Conservation (phyloP, 495 filamentous ascomycete species). For the Stereocaulon alpinum region DNA sequence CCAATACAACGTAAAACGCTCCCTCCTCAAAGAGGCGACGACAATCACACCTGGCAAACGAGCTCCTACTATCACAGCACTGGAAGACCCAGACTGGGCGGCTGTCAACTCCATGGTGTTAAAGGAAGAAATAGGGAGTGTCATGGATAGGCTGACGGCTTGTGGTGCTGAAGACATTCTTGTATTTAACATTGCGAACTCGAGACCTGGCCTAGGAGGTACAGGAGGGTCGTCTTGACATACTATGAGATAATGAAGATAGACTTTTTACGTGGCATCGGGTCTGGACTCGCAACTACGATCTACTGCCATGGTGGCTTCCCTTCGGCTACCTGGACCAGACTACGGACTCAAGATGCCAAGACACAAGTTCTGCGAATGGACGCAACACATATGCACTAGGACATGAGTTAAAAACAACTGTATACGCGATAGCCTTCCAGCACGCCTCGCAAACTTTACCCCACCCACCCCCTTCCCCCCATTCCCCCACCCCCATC, state of each 20-base stretch:
- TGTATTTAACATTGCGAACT: conserved; percentile 80
- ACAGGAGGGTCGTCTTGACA: background rate
- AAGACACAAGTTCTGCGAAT: no score
- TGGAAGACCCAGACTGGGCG: conserved; percentile 88
- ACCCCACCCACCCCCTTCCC: background rate
- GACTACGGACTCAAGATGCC: no score
- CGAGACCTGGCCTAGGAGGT: conserved; percentile 34
- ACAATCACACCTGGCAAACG: conserved; percentile 89
- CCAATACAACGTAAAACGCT: conserved; percentile 83
- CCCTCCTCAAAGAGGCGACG: conserved; percentile 52
- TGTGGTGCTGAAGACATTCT: conserved; percentile 82
- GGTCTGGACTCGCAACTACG: no score
- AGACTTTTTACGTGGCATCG: background rate
- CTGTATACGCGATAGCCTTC: no score
- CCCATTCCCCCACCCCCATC: background rate
- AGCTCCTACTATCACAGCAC: conserved; percentile 76
- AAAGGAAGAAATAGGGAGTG: conserved; percentile 74
- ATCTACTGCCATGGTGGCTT: no score
- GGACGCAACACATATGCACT: no score
- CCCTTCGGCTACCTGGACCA: no score
- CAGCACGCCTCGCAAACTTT: no score
- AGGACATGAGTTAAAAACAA: no score
- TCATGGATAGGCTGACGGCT: conserved; percentile 79
- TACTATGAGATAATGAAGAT: background rate
- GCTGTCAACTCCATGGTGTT: conserved; percentile 90